Conservation (phyloP, 1,284 basidiomycete species). For the Ustilago xerochloae region DNA sequence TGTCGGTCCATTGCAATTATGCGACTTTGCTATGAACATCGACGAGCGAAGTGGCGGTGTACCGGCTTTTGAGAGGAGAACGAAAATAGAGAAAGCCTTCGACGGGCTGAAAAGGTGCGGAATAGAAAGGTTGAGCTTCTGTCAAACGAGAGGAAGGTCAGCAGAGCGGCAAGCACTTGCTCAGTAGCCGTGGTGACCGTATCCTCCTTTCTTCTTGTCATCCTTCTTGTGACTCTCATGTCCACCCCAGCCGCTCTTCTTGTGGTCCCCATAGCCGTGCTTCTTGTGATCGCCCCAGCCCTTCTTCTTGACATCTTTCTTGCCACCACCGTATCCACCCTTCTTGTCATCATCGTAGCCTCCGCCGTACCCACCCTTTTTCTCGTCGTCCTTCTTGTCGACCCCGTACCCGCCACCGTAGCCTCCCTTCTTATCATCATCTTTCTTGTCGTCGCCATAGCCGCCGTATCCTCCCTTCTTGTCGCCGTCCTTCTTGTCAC, state of each 20-base stretch:
- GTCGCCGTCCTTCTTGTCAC: not conserved
- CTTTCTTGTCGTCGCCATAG: not conserved
- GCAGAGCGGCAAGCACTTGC: not conserved
- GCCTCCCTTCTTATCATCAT: not conserved
- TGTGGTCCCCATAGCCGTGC: constrained; percentile 1
- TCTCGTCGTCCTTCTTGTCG: not conserved
- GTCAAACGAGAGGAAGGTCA: not conserved
- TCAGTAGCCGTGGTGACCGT: constrained; percentile 21
- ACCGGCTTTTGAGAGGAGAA: not conserved
- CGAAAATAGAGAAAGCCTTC: not conserved
- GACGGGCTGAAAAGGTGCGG: not conserved
- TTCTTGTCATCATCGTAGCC: constrained; percentile 10
- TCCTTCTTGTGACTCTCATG: constrained; percentile 5
- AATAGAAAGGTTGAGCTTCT: not conserved
- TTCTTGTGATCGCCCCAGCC: constrained; percentile 2
- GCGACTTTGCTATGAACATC: not conserved
- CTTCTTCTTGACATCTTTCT: constrained; percentile 10
- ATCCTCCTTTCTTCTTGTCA: constrained; percentile 1
- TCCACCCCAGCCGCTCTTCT: constrained; percentile 5
- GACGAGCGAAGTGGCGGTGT: not conserved
- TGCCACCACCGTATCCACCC: constrained; percentile 1
- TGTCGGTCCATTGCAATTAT: not conserved
- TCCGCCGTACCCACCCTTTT: no score
- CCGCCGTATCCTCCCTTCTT: constrained; percentile 5
- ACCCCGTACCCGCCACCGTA: not conserved